A percentile compares a stretch with the other conserved stretches of the same genome.
These are phyloP conservation scores for Fistulina hepatica DNA, from an alignment of 1,284 basidiomycete species.

Conservation along the genomic window DNA sequence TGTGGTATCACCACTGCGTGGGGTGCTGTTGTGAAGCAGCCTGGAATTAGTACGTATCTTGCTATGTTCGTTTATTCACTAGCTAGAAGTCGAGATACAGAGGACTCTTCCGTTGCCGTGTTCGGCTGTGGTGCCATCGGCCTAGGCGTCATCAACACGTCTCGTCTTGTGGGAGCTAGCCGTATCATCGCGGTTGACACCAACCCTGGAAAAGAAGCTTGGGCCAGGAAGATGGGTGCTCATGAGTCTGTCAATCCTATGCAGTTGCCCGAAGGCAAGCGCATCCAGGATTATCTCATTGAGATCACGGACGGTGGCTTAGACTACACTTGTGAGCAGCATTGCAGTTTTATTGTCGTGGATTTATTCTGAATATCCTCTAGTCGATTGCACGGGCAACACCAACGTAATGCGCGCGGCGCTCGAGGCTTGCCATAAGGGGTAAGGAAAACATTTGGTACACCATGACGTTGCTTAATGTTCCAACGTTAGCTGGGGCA, in stretches of 20 bases:
- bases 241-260: conserved; percentile 90
- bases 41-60: conserved; percentile 54
- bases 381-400: conserved; percentile 23
- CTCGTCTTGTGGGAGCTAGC: conserved; percentile 67
- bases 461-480: neutral
- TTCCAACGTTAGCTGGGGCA: conserved; percentile 54
- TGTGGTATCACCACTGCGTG: conserved; percentile 98
- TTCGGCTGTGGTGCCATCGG: conserved; percentile 97
- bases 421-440: conserved; percentile 93
- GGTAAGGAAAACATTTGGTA: no score
- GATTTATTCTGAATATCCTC: conserved; percentile 5
- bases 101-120: conserved; percentile 81
- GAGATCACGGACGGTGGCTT: conserved; percentile 95
- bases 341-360: conserved; percentile 30
- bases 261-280: conserved; percentile 64
- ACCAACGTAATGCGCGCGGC: conserved; percentile 92
- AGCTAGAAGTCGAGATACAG: conserved; percentile 28
- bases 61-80: no score
- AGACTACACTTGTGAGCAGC: conserved; percentile 97
- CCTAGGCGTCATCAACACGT: conserved; percentile 83
- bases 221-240: conserved; percentile 94
- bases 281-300: conserved; percentile 83
- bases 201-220: conserved; percentile 76
- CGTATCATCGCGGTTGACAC: conserved; percentile 91
- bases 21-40: conserved; percentile 78